phyloP scores from a whole-genome alignment of 1,284 basidiomycete species.

The Singerocomus inundabilis region DNA sequence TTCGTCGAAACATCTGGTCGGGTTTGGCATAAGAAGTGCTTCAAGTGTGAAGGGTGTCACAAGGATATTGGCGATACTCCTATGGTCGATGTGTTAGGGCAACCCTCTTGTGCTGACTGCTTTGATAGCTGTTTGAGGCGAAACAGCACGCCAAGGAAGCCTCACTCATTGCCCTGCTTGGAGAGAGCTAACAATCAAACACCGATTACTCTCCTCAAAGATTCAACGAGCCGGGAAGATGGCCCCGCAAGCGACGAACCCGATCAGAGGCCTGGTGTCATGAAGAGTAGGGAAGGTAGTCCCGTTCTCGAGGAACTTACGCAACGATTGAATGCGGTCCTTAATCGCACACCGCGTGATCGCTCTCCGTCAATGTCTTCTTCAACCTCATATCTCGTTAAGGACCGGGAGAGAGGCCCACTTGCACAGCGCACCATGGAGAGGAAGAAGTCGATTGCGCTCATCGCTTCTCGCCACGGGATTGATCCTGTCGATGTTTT shows the following conservation, averaged over 20 bases:
- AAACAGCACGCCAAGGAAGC: conserved; percentile 45
- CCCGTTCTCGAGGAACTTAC: conserved; percentile 60
- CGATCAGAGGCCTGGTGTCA: conserved; percentile 54
- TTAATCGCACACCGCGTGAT: conserved; percentile 37
- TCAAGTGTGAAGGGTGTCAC: conserved; percentile 67
- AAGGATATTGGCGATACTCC: conserved; percentile 70
- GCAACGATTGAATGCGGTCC: conserved; percentile 47
- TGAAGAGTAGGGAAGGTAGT: conserved; percentile 57
- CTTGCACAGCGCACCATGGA: conserved; percentile 28
- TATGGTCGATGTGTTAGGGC: conserved; percentile 77
- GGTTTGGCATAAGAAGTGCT: conserved; percentile 79
- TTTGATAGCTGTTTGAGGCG: conserved; percentile 70
- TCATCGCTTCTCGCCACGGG: conserved; percentile 4
- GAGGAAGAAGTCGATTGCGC: conserved; percentile 21
- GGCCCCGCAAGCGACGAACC: conserved; percentile 58
- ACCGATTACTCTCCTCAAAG: conserved; percentile 39
- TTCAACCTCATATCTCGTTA: conserved; percentile 6
- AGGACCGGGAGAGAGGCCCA: conserved; percentile 30
- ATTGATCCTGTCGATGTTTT: conserved; percentile 4
- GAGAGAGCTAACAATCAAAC: conserved; percentile 35
- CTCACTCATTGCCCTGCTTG: conserved; percentile 28
- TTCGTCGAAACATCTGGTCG: conserved; percentile 67
- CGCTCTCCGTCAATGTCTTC: conserved; percentile 14
- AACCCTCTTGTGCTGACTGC: conserved; percentile 72
- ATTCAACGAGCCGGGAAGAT: conserved; percentile 43